Conservation (phyloP, 352 stramenopile genomes). For the Phytophthora aleatoria region DNA sequence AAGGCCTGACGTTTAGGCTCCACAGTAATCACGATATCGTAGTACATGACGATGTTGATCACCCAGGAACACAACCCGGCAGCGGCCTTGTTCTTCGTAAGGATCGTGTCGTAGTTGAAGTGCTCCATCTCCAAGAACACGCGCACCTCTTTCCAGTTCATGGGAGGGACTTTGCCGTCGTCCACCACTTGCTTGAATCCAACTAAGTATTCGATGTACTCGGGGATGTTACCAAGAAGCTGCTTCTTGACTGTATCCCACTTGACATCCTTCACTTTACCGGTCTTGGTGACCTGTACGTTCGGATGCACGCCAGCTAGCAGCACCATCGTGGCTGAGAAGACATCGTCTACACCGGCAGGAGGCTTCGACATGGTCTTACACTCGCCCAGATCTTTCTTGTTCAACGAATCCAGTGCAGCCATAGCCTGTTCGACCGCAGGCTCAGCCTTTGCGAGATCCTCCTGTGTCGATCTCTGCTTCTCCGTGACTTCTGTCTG, state of each 20-base stretch:
- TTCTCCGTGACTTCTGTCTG: constrained; percentile 94
- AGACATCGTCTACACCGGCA: constrained; percentile 95
- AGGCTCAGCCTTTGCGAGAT: constrained; percentile 95
- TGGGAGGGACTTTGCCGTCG: constrained; percentile 88
- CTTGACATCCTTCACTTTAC: constrained; percentile 95
- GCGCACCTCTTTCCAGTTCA: constrained; percentile 95
- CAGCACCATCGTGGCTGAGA: constrained; percentile 93
- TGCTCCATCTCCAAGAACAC: constrained; percentile 94
- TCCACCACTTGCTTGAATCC: constrained; percentile 95
- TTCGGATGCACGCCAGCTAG: constrained; percentile 95
- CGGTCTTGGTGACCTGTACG: constrained; percentile 93
- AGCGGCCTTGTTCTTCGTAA: constrained; percentile 95
- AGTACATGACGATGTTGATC: constrained; percentile 97
- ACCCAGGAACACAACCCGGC: constrained; percentile 95
- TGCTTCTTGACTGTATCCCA: constrained; percentile 96
- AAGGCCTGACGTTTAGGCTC: constrained; percentile 94
- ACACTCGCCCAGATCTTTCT: constrained; percentile 96
- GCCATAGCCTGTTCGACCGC: constrained; percentile 96
- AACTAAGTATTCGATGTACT: constrained; percentile 96
- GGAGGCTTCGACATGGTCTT: constrained; percentile 97
- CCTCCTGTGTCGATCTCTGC: constrained; percentile 84
- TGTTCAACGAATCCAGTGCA: constrained; percentile 95
- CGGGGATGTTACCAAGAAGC: constrained; percentile 93
- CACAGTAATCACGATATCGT: constrained; percentile 95
- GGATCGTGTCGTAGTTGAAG: constrained; percentile 95